Evolutionary conservation across 2,329 filamentous ascomycete species (phyloP), one percentile per base, ranked within the genome.

Genomic region (Domatiomyces catenatus): DNA sequence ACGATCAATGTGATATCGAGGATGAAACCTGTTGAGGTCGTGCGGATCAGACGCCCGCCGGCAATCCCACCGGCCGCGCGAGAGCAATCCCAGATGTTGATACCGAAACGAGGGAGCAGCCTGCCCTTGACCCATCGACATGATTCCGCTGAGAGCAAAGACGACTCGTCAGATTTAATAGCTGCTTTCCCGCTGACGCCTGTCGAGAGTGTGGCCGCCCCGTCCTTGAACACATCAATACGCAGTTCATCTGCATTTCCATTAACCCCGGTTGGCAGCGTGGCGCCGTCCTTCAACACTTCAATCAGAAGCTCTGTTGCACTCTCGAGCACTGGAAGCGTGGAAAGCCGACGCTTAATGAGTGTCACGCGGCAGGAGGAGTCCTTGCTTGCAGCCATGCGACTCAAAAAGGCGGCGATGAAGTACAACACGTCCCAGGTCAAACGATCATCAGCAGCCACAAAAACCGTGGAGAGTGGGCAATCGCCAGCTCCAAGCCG

Each of bases 291-390:
- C 26, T 48, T 47, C 12, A 52, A 52, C 28, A 47, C 48, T 8
- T 56, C 58, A 32, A 43, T 54, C 36, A 51, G 48, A 49, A 48
- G 52, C 18, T 54, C 53, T 17, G 47, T 26, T 32, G 36, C 46
- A 6, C 28, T 56, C 6, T 58, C 58, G n/a, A 56, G 58, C 17
- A 53, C 48, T 46, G 55, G 50, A 4, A 58, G 56, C 39, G 52
- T 58, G 47, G 53, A 52, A 48, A 64, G 69, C 53, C 71, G 70
- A 52, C 67, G 69, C 43, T 61, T 75, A 18, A 75, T 76, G 62
- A 69, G 71, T 12, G 73, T 76, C 22, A 76, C 74, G 0, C 64
- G 71, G 50, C 73, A 75, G 58, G 74, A 76, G 60, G 71, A 75
- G 53, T 65, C 69, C 42, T 64, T 76, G 1, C 61, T 76, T 2